A percentile compares a stretch with the other conserved stretches of the same genome.
These are phyloP conservation scores for Otatea glauca DNA, from an alignment of 176 grass and related monocot species.

Conservation along the genomic window DNA sequence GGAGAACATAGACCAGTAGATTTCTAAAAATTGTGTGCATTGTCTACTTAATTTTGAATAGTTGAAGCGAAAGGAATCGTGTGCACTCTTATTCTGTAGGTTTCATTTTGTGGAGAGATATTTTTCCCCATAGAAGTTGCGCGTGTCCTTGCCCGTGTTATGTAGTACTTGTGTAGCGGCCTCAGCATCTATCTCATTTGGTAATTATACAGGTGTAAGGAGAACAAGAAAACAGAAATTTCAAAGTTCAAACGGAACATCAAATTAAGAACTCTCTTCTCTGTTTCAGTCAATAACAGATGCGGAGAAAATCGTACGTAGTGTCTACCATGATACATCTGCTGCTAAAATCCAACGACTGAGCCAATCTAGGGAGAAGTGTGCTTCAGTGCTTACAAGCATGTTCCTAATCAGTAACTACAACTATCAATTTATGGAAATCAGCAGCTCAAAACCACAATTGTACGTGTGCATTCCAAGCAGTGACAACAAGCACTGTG, in stretches of 20 bases:
- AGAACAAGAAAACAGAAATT: neutral
- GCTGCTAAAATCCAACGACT: neutral
- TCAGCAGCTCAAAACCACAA: neutral
- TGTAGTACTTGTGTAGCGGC: neutral
- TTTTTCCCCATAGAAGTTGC: neutral
- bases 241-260: neutral
- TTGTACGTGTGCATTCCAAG: neutral
- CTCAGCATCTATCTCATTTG: neutral
- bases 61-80: neutral
- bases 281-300: neutral
- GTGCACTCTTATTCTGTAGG: neutral
- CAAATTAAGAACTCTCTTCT: neutral
- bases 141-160: neutral
- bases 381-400: neutral
- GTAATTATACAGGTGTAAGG: neutral
- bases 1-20: neutral
- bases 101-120: neutral
- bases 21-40: neutral
- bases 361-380: neutral
- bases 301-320: neutral
- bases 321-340: neutral
- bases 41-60: neutral
- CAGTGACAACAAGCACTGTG: neutral
- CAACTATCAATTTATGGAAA: neutral
- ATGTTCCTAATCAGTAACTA: neutral